phyloP scores from a whole-genome alignment of 2,329 filamentous ascomycete genomes.

The Huntiella savannae region DNA sequence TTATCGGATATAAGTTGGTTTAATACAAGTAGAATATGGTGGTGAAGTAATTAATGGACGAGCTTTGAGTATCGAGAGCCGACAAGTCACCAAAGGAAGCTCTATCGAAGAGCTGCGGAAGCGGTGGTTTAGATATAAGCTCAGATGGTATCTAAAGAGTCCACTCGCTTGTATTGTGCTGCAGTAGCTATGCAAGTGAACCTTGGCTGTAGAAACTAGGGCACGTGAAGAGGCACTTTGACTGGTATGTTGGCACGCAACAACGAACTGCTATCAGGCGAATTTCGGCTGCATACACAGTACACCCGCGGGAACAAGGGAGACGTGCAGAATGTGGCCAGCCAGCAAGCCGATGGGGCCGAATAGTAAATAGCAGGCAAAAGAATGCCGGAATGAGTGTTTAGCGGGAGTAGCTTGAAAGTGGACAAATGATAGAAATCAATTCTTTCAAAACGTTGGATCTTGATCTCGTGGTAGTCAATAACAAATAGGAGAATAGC shows the following conservation, averaged over 20 bases:
- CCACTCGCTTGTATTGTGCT: no score
- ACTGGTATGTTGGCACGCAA: conserved; percentile 10
- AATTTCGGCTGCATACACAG: no score
- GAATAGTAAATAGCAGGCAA: not conserved
- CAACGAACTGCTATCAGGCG: no score
- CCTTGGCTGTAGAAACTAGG: conserved; percentile 5
- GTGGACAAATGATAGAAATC: not conserved
- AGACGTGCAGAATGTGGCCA: not conserved
- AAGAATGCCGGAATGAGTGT: not conserved
- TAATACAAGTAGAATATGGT: no score
- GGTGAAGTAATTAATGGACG: no score
- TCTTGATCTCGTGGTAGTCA: not conserved
- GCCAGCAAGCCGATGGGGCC: not conserved
- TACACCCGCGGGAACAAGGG: not conserved
- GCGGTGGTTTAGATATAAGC: no score
- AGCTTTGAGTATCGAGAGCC: no score
- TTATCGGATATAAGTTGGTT: no score
- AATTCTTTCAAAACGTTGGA: not conserved
- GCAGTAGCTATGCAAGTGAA: no score
- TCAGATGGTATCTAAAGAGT: no score
- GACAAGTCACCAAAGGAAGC: no score
- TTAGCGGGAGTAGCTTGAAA: not conserved
- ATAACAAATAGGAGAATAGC: not conserved
- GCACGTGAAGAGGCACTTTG: conserved; percentile 7
- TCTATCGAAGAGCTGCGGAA: no score